Evolutionary conservation across 169 alveolate genomes (phyloP).

Genomic region (Amoebophrya sp.): DNA sequence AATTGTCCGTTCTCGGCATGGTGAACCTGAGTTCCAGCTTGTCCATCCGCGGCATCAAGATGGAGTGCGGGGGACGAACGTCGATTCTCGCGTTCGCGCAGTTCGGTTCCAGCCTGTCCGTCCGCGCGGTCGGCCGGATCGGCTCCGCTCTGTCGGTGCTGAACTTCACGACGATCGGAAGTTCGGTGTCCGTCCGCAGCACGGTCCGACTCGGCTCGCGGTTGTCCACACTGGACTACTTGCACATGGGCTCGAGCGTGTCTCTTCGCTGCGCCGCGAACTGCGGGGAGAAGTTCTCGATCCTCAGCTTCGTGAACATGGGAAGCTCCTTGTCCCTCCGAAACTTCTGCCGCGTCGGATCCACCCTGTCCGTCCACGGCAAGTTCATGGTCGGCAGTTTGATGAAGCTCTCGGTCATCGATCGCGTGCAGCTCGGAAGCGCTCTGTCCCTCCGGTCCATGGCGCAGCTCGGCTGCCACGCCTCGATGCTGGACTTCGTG

Average conservation of each 20-base stretch:
- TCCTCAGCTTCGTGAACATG: not conserved
- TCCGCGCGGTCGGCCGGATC: not conserved
- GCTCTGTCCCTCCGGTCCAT: not conserved
- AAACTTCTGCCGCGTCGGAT: not conserved
- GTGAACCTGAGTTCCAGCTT: not conserved
- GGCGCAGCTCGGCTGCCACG: not conserved
- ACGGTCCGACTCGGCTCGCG: not conserved
- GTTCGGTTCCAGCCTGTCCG: not conserved
- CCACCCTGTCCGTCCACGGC: not conserved
- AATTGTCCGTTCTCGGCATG: not conserved
- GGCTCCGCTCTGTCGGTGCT: not conserved
- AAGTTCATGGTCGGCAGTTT: not conserved
- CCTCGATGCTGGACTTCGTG: not conserved
- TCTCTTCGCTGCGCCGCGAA: not conserved
- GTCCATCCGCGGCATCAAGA: too few species aligned
- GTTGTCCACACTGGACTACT: not conserved
- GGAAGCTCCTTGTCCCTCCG: constrained; percentile 26
- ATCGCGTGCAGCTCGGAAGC: not conserved
- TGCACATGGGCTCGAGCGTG: not conserved
- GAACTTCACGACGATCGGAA: not conserved
- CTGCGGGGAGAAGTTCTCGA: not conserved
- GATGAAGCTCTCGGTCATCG: constrained; percentile 6
- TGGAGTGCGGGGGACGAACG: too few species aligned
- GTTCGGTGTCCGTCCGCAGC: not conserved
- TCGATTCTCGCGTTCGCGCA: constrained; percentile 10